Percentiles rank a stretch among this genome's conserved stretches.
Conservation (phyloP, 2,329 filamentous ascomycete genomes). For the Beauveria asiatica region DNA sequence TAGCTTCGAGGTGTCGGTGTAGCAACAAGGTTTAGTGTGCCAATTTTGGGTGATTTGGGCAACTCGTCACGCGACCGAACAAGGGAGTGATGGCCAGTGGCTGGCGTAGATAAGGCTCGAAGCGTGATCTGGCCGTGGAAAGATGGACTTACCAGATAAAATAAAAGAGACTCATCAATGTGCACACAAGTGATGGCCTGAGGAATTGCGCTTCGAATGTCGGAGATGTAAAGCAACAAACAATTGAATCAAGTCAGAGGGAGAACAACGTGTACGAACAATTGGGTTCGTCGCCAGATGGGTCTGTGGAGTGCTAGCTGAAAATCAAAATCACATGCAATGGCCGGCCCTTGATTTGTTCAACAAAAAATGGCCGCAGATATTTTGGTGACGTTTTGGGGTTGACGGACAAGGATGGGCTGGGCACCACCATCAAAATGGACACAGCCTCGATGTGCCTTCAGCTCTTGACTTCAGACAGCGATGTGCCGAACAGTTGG, state of each 20-base stretch:
- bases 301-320: conserved; percentile 8
- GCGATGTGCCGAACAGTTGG: not conserved
- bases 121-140: not conserved
- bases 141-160: not conserved
- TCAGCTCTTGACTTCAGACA: too few species aligned
- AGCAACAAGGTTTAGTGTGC: conserved; percentile 9
- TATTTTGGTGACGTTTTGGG: not conserved
- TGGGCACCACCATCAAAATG: not conserved
- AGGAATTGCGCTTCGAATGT: not conserved
- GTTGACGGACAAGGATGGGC: not conserved
- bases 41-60: not conserved
- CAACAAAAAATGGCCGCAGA: not conserved
- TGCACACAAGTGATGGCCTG: not conserved
- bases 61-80: conserved; percentile 9
- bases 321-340: conserved; percentile 11
- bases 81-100: not conserved
- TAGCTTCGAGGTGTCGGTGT: conserved; percentile 8
- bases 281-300: conserved; percentile 4
- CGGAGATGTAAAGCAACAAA: not conserved
- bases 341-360: not conserved
- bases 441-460: too few species aligned
- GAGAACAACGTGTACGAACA: not conserved
- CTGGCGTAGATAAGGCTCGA: not conserved
- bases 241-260: not conserved
- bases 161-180: not conserved